Evolutionary conservation across 257 asterid genomes (phyloP), one percentile per base, ranked within the genome.

Genomic region (Nicotiana sylvestris): DNA sequence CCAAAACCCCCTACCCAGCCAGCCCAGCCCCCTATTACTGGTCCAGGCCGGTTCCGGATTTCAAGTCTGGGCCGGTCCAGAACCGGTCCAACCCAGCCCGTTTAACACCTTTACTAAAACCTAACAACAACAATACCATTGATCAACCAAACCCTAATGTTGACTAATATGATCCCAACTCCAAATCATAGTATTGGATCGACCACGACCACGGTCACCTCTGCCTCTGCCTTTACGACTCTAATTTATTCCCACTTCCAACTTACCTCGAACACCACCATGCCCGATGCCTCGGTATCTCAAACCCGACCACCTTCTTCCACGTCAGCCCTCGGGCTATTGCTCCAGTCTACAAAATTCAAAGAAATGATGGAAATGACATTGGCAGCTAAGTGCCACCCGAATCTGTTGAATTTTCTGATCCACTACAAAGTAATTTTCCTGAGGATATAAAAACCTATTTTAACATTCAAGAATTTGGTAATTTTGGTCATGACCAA

Each of bases 321-420:
- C 69, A 94, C 96, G 0, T 92, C 98, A n/a, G 98, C 98, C 13
- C 90, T 92, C 2, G 96, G 98, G n/a, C 92, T 94, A 64, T 82
- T 94, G 15, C 91, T 94, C 27, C 98, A 92, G 16, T 94, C 98
- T 0, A 85, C 98, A 1, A 94, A 94, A 85, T 92, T 92, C 57
- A 91, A 94, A 82, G 98, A 94, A 82, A 90, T 94, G 96, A 94
- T 91, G 98, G 92, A 92, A 82, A 94, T 91, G 93, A 92, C 94
- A 2, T 27, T 89, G 78, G 91, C 93, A 5, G 88, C 90, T 3
- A 93, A 89, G 83, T 86, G 88, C 83, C 87, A 91, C 2, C 85
- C 88, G 72, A 80, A 66, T 66, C 77, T 35, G 32, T 66, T 0
- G 72, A 30, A 16, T 83, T 82, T 16, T 32, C 78, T 58, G 90